Evolutionary conservation across 192 early-diverging fungal species (phyloP).

Genomic region (Backusella psychrophila): DNA sequence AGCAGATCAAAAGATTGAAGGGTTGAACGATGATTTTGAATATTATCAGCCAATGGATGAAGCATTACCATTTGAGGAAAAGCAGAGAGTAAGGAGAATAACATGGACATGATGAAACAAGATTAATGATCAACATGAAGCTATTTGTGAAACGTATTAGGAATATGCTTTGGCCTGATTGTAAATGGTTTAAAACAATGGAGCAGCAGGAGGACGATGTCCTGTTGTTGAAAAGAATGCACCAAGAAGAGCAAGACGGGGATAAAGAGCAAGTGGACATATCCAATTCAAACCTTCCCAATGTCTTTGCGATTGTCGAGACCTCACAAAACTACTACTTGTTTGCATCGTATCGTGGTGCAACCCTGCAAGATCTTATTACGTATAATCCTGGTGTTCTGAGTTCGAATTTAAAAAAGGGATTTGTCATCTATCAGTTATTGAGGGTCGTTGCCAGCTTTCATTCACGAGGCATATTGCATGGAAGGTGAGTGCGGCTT

Average conservation of each 20-base stretch:
- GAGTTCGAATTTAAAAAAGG: constrained; percentile 56
- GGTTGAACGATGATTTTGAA: constrained; percentile 5
- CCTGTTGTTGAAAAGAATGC: background rate
- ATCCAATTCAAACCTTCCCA: constrained; percentile 37
- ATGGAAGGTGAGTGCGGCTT: constrained; percentile 38
- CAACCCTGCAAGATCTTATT: constrained; percentile 54
- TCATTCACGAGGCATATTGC: constrained; percentile 55
- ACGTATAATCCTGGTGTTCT: constrained; percentile 58
- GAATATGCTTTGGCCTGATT: constrained; percentile 41
- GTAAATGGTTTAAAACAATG: constrained; percentile 31
- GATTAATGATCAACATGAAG: background rate
- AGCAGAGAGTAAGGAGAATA: background rate
- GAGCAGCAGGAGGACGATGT: background rate
- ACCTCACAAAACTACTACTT: constrained; percentile 51
- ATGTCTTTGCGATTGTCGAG: constrained; percentile 52
- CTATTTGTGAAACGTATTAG: constrained; percentile 38
- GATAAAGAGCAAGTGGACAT: background rate
- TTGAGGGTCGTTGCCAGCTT: constrained; percentile 46
- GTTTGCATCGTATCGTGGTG: constrained; percentile 48
- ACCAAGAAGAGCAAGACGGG: background rate
- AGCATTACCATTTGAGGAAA: constrained; percentile 1
- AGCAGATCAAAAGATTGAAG: constrained; percentile 9
- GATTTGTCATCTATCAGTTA: constrained; percentile 61
- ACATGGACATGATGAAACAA: background rate
- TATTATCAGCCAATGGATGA: constrained; percentile 28